Evolutionary conservation across 257 asterid species (phyloP).

Genomic region (Nicotiana noctiflora): DNA sequence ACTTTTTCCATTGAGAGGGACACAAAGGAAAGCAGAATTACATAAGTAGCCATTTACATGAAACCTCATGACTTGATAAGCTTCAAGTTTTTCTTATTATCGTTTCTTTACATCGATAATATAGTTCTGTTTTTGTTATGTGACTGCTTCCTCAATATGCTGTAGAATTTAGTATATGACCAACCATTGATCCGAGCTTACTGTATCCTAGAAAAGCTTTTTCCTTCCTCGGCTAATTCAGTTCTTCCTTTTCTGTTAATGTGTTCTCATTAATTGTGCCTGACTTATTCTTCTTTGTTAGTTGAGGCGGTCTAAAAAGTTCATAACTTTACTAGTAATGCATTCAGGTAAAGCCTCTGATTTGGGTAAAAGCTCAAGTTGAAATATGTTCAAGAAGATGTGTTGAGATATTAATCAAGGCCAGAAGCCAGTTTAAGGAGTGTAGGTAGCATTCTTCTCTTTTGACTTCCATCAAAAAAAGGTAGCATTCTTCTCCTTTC

Average conservation of each 20-base stretch:
- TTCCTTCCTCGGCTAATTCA: no score
- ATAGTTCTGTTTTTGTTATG: no score
- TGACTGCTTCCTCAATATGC: no score
- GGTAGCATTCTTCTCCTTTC: conserved; percentile 21
- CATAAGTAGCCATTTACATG: no score
- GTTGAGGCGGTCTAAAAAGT: background rate
- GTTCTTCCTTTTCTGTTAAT: background rate
- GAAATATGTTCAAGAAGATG: conserved; percentile 93
- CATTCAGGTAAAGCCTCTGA: conserved; percentile 87
- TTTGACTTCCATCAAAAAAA: no score
- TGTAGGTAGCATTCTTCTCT: conserved; percentile 21
- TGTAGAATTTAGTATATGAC: no score
- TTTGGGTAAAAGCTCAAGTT: conserved; percentile 96
- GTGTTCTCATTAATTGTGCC: background rate
- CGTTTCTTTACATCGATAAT: no score
- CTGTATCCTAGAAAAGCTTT: background rate
- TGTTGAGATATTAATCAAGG: conserved; percentile 70
- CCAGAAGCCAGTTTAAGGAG: conserved; percentile 95
- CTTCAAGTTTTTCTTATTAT: no score
- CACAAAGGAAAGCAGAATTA: no score
- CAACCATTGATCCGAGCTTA: background rate
- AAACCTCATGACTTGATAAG: no score
- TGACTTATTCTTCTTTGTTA: background rate
- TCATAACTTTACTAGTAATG: conserved; percentile 5
- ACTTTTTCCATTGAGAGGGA: no score